Conservation (phyloP, 2,329 filamentous ascomycete genomes). For the Dactylellina haptotyla region DNA sequence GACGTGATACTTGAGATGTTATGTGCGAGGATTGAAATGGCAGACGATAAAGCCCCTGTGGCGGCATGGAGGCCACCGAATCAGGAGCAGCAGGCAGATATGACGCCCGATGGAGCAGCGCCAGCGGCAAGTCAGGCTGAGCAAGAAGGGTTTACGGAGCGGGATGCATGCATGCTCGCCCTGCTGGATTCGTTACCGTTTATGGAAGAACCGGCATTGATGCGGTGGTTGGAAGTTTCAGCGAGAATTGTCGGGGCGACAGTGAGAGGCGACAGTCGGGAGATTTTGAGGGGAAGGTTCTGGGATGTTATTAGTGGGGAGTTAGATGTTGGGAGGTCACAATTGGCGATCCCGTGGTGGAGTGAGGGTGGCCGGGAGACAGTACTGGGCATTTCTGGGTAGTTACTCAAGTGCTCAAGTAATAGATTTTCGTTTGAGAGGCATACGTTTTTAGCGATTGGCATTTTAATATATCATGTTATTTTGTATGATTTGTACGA, state of each 20-base stretch:
- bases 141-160: constrained; percentile 69
- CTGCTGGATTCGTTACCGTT: constrained; percentile 82
- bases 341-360: constrained; percentile 87
- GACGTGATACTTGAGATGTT: constrained; percentile 83
- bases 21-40: constrained; percentile 67
- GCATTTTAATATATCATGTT: background rate
- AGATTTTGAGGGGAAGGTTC: constrained; percentile 73
- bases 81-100: constrained; percentile 58
- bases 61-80: constrained; percentile 60
- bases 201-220: constrained; percentile 74
- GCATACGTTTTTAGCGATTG: background rate
- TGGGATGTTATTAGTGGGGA: constrained; percentile 84
- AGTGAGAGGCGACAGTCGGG: constrained; percentile 72
- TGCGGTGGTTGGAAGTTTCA: constrained; percentile 81
- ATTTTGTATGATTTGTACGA: constrained; percentile 9
- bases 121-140: constrained; percentile 56
- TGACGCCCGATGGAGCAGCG: constrained; percentile 57
- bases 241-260: constrained; percentile 69
- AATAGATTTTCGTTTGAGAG: background rate
- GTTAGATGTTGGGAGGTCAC: constrained; percentile 85
- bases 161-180: constrained; percentile 78
- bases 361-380: constrained; percentile 65
- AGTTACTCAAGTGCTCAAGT: too few relatives aligned
- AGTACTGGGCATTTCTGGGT: constrained; percentile 54
- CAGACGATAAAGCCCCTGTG: constrained; percentile 60